A percentile compares a stretch with the other conserved stretches of the same genome.
phyloP scores from a whole-genome alignment of 2,329 filamentous ascomycete species.

The Diaporthe velutina region DNA sequence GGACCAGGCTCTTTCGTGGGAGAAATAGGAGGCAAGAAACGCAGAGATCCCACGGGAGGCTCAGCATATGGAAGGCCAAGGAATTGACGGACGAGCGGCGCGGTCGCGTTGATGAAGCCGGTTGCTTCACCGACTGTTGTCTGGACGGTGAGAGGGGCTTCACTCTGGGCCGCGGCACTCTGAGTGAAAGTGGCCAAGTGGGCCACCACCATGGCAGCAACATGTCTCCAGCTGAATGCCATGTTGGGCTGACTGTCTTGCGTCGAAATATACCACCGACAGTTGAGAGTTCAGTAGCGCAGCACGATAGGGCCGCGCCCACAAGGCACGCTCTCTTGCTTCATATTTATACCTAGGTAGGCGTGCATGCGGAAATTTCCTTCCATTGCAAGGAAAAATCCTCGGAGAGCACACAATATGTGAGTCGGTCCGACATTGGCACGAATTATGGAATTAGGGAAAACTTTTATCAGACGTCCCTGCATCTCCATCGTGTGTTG shows the following conservation, averaged over 20 bases:
- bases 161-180: not conserved
- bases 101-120: constrained; percentile 13
- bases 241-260: not conserved
- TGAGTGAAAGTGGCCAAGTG: not conserved
- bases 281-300: too few relatives aligned
- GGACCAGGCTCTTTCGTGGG: not conserved
- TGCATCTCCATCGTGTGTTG: not conserved
- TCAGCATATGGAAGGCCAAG: constrained; percentile 27
- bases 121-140: constrained; percentile 11
- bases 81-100: constrained; percentile 12
- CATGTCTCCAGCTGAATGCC: not conserved
- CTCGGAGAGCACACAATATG: not conserved
- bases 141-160: constrained; percentile 18
- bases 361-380: not conserved
- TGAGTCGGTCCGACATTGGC: not conserved
- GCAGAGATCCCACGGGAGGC: constrained; percentile 17
- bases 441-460: constrained; percentile 10
- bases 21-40: constrained; percentile 2
- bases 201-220: constrained; percentile 5
- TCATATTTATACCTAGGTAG: too few relatives aligned
- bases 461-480: constrained; percentile 23
- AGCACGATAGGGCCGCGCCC: not conserved
- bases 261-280: not conserved
- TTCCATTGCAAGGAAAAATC: not conserved
- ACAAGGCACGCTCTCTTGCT: too few relatives aligned